Conservation (phyloP, 164 flowering plant genomes). For the Nymphaea thermarum region DNA sequence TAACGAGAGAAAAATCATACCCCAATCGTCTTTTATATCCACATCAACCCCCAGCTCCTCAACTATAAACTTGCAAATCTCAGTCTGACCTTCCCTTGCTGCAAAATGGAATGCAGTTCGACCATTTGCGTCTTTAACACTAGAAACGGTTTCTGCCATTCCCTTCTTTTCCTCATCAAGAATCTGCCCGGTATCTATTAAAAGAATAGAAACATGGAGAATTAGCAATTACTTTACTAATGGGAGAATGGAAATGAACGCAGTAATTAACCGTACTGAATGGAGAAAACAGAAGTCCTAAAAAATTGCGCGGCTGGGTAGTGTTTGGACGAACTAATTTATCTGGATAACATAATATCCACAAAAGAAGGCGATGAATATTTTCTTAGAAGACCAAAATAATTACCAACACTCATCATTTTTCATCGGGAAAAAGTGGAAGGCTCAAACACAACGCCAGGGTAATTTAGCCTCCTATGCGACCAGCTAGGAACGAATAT, state of each 20-base stretch:
- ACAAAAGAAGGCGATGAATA: no score
- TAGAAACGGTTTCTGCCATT: conserved; percentile 47
- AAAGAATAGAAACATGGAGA: conserved; percentile 1
- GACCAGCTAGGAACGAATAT: no score
- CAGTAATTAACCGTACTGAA: not conserved
- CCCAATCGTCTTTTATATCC: conserved; percentile 74
- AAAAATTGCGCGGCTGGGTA: no score
- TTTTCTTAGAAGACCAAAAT: no score
- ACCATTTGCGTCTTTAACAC: conserved; percentile 83
- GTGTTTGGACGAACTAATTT: no score
- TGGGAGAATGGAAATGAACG: not conserved
- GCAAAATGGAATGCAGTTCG: conserved; percentile 96
- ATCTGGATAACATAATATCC: no score
- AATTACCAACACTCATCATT: no score
- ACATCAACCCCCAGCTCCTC: conserved; percentile 74
- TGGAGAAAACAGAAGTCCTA: not conserved
- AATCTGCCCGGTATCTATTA: conserved; percentile 41
- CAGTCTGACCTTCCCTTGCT: conserved; percentile 82
- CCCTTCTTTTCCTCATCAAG: conserved; percentile 68
- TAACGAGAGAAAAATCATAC: conserved; percentile 14
- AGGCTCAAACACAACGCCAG: no score
- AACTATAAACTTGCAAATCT: conserved; percentile 78
- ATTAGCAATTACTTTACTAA: not conserved
- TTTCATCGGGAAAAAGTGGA: no score
- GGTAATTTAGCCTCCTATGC: no score